Evolutionary conservation across 2,329 filamentous ascomycete species (phyloP), one percentile per base, ranked within the genome.

Genomic region (Colletotrichum caudatum): DNA sequence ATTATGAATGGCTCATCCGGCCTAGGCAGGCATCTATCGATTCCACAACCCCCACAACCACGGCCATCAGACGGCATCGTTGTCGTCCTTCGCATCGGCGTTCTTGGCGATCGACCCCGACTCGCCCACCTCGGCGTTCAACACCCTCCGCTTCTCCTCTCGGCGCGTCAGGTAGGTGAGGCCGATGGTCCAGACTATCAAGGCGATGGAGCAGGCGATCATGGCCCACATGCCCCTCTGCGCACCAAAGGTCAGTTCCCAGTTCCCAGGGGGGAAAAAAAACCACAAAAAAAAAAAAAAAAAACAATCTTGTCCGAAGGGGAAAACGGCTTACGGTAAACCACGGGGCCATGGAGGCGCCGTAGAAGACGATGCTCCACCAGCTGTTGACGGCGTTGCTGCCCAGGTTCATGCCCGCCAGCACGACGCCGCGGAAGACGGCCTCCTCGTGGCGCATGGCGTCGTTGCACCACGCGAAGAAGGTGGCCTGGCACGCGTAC

Each of bases 391-490:
- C 84, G 0, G 89, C 88, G 76, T 91, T 92, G 76, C 85, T 92
- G 1, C 89, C 89, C 75, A 91, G 68, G 71, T 93, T 93, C 92
- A 94, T 94, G 16, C 89, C 88, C 0, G 91, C 91, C 46, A 94
- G 86, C 0, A 93, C 91, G 1, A 93, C 86, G 2, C 87, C 89
- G 5, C 92, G 84, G 74, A 91, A 87, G 57, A 90, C 85, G 26
- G 87, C 86, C 71, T 92, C 88, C 75, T 92, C 88, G 66, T 87
- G 86, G 9, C 89, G 85, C 82, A 92, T 87, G 2, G 89, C 88
- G 75, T 93, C 91, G 75, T 94, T 93, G 29, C 90, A 91, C 91
- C 91, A 93, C 0, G 92, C 91, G 74, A 94, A 93, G 75, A 93
- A 93, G 0, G 89, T 92, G 0, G 92, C 91, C 79, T 94, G 91